A percentile compares a stretch with the other conserved stretches of the same genome.
These are phyloP conservation scores for Rosa hybrid DNA, from an alignment of 331 rosid species.

Conservation along the genomic window DNA sequence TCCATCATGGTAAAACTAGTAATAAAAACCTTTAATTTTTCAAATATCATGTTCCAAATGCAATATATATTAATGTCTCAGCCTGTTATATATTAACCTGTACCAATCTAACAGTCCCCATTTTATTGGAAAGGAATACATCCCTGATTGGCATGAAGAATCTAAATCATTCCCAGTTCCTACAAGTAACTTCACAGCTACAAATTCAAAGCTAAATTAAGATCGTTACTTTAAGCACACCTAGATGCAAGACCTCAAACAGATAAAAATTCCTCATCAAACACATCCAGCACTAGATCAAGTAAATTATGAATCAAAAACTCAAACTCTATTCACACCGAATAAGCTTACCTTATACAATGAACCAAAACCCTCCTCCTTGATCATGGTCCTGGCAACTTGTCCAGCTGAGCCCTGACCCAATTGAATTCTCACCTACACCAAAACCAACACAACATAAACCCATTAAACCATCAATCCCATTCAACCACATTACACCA, in stretches of 20 bases:
- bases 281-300: conserved; percentile 20
- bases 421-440: conserved; percentile 95
- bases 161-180: background rate
- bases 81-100: background rate
- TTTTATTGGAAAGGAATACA: background rate
- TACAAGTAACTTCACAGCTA: background rate
- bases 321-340: background rate
- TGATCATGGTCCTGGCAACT: conserved; percentile 73
- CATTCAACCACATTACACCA: conserved; percentile 20
- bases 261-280: background rate
- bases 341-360: conserved; percentile 74
- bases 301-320: background rate
- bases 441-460: conserved; percentile 14
- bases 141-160: background rate
- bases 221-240: background rate
- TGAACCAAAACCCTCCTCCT: conserved; percentile 84
- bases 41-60: background rate
- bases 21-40: background rate
- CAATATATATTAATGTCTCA: background rate
- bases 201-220: conserved; percentile 11
- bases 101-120: background rate
- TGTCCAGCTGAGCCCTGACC: conserved; percentile 90
- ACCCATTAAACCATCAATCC: conserved; percentile 16
- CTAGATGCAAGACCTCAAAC: background rate
- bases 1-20: background rate